These are phyloP conservation scores for Salisapilia sapeloensis DNA, from an alignment of 352 stramenopile genomes.

Conservation along the genomic window DNA sequence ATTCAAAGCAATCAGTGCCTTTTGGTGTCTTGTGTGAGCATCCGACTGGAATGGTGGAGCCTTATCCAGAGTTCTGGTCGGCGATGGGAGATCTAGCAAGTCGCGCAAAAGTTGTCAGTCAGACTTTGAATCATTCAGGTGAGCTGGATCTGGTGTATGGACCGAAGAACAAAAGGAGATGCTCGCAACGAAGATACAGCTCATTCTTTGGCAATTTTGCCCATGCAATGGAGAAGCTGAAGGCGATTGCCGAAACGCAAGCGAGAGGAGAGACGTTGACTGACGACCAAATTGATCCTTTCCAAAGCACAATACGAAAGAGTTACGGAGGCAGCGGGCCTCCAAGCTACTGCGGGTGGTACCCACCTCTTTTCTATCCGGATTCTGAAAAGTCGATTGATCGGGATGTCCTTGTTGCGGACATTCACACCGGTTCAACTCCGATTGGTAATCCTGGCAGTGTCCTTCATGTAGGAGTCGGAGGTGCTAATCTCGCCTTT, in stretches of 20 bases:
- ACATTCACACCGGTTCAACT: constrained; percentile 13
- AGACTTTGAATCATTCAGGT: not conserved
- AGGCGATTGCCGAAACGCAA: constrained; percentile 3
- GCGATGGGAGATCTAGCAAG: constrained; percentile 7
- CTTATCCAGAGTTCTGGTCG: constrained; percentile 7
- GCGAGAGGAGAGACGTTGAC: constrained; percentile 1
- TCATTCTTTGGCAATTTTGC: constrained; percentile 8
- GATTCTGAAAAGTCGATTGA: constrained; percentile 11
- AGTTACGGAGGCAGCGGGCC: constrained; percentile 4
- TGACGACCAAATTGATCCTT: constrained; percentile 6
- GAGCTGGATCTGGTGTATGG: not conserved
- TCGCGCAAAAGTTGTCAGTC: constrained; percentile 1
- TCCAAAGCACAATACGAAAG: constrained; percentile 11
- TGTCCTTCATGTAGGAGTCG: constrained; percentile 12
- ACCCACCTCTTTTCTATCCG: constrained; percentile 14
- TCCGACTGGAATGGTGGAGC: constrained; percentile 7
- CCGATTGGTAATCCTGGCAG: constrained; percentile 10
- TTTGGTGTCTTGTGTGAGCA: constrained; percentile 7
- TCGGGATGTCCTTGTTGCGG: constrained; percentile 10
- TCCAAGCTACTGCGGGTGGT: constrained; percentile 9
- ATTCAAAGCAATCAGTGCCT: constrained; percentile 9
- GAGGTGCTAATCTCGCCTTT: constrained; percentile 10
- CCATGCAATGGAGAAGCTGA: constrained; percentile 3
- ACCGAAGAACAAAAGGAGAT: too few species aligned
- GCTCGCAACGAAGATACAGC: too few species aligned